Percentiles rank a stretch among this genome's conserved stretches.
Evolutionary conservation across 139 green algal genomes (phyloP).

Genomic region (Asterochloris erici): DNA sequence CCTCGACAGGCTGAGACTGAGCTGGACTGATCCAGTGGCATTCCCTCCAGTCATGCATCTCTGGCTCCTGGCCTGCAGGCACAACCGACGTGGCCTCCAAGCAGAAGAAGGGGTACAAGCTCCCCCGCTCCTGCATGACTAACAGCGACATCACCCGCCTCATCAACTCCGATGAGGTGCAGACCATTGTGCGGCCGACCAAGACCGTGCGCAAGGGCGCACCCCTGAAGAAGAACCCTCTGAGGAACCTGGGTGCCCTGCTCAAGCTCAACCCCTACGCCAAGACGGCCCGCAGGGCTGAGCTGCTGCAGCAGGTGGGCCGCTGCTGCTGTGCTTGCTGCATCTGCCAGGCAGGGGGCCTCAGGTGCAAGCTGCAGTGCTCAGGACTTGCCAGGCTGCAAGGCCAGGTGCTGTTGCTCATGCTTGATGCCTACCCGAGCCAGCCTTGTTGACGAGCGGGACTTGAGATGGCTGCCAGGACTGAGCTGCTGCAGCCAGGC

Average conservation of each 20-base stretch:
- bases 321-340: neutral
- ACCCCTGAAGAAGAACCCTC: conserved; percentile 96
- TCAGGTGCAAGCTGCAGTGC: too few relatives aligned
- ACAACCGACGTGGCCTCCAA: conserved; percentile 57
- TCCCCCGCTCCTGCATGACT: conserved; percentile 85
- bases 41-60: neutral
- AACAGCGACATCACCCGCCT: conserved; percentile 93
- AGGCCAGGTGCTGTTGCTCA: too few relatives aligned
- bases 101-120: conserved; percentile 94
- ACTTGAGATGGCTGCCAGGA: too few relatives aligned
- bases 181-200: conserved; percentile 24
- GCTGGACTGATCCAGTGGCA: too few relatives aligned
- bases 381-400: too few relatives aligned
- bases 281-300: conserved; percentile 56
- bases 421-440: too few relatives aligned
- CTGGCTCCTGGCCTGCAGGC: conserved; percentile 30
- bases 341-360: too few relatives aligned
- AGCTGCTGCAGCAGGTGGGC: conserved; percentile 61
- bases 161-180: conserved; percentile 95
- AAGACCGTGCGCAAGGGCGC: conserved; percentile 20
- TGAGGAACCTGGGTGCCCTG: conserved; percentile 95
- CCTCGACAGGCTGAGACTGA: too few relatives aligned
- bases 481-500: too few relatives aligned
- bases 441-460: too few relatives aligned
- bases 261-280: conserved; percentile 98